Conservation (phyloP, 139 green algal species). For the Spirogloea muscicola region DNA sequence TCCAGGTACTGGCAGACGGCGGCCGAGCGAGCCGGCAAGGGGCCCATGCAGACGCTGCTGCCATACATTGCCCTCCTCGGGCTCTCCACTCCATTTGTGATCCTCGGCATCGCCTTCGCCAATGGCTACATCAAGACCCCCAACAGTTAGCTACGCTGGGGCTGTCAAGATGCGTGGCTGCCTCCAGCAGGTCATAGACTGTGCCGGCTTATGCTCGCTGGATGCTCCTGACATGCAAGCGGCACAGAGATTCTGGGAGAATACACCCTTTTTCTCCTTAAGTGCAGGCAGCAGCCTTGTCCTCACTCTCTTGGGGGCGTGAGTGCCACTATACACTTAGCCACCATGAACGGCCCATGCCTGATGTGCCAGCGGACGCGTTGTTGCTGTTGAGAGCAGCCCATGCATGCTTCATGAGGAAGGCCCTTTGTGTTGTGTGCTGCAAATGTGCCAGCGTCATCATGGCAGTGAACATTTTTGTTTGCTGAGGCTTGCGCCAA, state of each 20-base stretch:
- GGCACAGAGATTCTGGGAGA: background rate
- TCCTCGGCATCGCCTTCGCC: conserved; percentile 25
- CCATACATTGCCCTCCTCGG: conserved; percentile 25
- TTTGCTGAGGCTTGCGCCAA: too few relatives aligned
- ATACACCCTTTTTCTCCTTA: background rate
- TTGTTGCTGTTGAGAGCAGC: too few relatives aligned
- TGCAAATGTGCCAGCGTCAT: too few relatives aligned
- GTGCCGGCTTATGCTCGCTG: conserved; percentile 2
- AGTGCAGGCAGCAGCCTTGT: background rate
- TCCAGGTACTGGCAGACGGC: conserved; percentile 28
- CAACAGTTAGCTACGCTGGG: conserved; percentile 28
- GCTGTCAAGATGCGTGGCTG: too few relatives aligned
- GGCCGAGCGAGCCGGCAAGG: conserved; percentile 17
- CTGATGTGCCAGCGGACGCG: too few relatives aligned
- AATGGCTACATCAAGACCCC: conserved; percentile 18
- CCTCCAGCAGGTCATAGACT: too few relatives aligned
- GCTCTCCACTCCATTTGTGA: conserved; percentile 29
- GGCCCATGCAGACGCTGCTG: conserved; percentile 17
- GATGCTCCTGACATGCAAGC: background rate
- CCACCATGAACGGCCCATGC: too few relatives aligned
- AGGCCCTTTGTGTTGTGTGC: too few relatives aligned
- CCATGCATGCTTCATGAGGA: too few relatives aligned
- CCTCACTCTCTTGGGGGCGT: too few relatives aligned
- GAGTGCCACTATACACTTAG: too few relatives aligned
- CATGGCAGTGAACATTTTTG: too few relatives aligned